phyloP scores from a whole-genome alignment of 228 moss, liverwort and hornwort species.

The Sphagnum fallax region DNA sequence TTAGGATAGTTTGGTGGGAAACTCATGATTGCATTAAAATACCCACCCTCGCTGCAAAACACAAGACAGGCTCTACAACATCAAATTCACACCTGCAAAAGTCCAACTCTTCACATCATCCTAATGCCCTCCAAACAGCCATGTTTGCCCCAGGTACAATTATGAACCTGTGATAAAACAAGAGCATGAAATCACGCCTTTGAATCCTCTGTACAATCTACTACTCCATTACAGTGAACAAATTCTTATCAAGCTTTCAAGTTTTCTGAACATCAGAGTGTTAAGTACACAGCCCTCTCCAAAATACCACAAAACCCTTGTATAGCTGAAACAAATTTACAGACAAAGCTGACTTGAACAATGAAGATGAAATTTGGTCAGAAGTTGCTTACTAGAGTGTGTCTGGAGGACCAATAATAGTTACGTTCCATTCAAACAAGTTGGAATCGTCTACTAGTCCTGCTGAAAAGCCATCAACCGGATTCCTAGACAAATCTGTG shows the following conservation, averaged over 20 bases:
- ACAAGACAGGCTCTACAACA: background rate
- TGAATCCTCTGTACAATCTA: too few relatives aligned
- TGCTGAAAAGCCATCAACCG: slow-evolving; percentile 97
- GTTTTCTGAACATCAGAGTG: background rate
- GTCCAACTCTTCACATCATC: background rate
- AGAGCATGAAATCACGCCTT: too few relatives aligned
- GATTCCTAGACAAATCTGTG: slow-evolving; percentile 81
- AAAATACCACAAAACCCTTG: background rate
- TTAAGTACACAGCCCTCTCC: slow-evolving; percentile 1
- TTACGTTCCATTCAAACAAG: slow-evolving; percentile 98
- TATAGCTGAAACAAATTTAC: background rate
- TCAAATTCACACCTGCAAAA: background rate
- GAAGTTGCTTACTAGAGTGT: slow-evolving; percentile 52
- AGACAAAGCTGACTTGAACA: background rate
- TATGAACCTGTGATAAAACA: too few relatives aligned
- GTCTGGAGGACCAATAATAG: slow-evolving; percentile 93
- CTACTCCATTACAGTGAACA: too few relatives aligned
- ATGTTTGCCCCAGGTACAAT: too few relatives aligned
- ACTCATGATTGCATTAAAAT: slow-evolving; percentile 98
- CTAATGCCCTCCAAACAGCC: too few relatives aligned
- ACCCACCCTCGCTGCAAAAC: slow-evolving; percentile 68
- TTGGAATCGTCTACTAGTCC: slow-evolving; percentile 93
- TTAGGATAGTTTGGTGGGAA: slow-evolving; percentile 91
- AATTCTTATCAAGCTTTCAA: background rate
- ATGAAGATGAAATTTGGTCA: background rate